These are phyloP conservation scores for Dorcoceras hygrometricum DNA, from an alignment of 257 asterid species.

Conservation along the genomic window DNA sequence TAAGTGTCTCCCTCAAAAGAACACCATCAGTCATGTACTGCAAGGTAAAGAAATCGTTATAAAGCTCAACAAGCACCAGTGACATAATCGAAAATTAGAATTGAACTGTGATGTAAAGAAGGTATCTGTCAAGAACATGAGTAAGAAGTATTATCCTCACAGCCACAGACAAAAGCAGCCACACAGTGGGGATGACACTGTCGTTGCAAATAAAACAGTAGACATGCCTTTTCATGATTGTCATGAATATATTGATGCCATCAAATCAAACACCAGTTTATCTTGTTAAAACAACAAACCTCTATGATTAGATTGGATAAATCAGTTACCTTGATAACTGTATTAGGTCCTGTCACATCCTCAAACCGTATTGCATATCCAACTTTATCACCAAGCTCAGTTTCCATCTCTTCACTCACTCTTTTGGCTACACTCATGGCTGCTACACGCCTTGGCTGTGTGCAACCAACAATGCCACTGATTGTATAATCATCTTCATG, in stretches of 20 bases:
- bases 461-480: conserved; percentile 80
- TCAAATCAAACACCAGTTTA: conserved; percentile 7
- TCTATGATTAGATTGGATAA: background rate
- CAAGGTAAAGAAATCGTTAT: conserved; percentile 19
- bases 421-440: conserved; percentile 99
- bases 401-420: conserved; percentile 98
- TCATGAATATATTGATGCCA: background rate
- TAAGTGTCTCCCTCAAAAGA: conserved; percentile 87
- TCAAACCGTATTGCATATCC: conserved; percentile 98
- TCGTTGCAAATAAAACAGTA: too few species aligned
- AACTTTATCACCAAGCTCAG: conserved; percentile 82
- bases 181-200: too few species aligned
- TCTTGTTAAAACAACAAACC: background rate
- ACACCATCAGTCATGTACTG: conserved; percentile 99
- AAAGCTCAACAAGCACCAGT: conserved; percentile 12
- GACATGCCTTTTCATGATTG: background rate
- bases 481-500: conserved; percentile 85
- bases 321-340: conserved; percentile 86
- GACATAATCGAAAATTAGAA: conserved; percentile 1
- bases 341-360: conserved; percentile 91
- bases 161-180: too few species aligned
- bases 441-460: conserved; percentile 99
- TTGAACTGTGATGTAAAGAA: conserved; percentile 23
- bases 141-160: too few species aligned
- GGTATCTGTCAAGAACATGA: too few species aligned